phyloP scores from a whole-genome alignment of 345 rosid species.

The Fremontodendron californicum region DNA sequence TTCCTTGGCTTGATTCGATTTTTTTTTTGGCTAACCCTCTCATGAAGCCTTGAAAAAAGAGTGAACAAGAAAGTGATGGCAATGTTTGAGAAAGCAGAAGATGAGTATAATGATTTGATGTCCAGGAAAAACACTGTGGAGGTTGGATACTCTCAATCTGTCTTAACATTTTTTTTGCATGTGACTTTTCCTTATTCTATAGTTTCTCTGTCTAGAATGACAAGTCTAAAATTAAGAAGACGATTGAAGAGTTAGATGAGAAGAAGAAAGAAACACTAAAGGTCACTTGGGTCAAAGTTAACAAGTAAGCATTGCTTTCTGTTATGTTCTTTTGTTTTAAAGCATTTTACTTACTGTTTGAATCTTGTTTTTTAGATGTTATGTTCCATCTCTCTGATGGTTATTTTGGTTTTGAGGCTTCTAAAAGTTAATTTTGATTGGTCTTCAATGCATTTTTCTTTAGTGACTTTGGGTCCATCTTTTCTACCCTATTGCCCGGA shows the following conservation, averaged over 20 bases:
- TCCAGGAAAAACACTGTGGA: constrained; percentile 86
- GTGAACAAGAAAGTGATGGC: constrained; percentile 98
- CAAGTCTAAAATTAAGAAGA: constrained; percentile 86
- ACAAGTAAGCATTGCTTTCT: constrained; percentile 39
- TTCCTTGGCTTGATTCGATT: constrained; percentile 9
- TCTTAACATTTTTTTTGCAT: constrained; percentile 10
- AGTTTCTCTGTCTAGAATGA: constrained; percentile 50
- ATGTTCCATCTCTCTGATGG: constrained; percentile 1
- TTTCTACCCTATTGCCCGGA: constrained; percentile 88
- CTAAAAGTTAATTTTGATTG: background rate
- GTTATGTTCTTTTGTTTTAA: constrained; percentile 8
- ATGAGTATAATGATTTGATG: constrained; percentile 79
- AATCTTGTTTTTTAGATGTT: constrained; percentile 2
- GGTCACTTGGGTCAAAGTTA: constrained; percentile 97
- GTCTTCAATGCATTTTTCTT: constrained; percentile 1
- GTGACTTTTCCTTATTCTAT: constrained; percentile 4
- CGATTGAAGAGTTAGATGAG: constrained; percentile 95
- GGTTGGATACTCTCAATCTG: constrained; percentile 43
- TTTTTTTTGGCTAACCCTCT: background rate
- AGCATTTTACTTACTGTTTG: background rate
- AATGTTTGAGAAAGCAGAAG: constrained; percentile 99
- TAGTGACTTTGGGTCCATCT: constrained; percentile 94
- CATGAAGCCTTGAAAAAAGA: constrained; percentile 78
- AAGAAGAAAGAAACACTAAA: constrained; percentile 90
- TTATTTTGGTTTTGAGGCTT: constrained; percentile 1